Percentiles rank a stretch among this genome's conserved stretches.
These are phyloP conservation scores for Corinectria fuckeliana DNA, from an alignment of 2,329 filamentous ascomycete species.

Conservation along the genomic window DNA sequence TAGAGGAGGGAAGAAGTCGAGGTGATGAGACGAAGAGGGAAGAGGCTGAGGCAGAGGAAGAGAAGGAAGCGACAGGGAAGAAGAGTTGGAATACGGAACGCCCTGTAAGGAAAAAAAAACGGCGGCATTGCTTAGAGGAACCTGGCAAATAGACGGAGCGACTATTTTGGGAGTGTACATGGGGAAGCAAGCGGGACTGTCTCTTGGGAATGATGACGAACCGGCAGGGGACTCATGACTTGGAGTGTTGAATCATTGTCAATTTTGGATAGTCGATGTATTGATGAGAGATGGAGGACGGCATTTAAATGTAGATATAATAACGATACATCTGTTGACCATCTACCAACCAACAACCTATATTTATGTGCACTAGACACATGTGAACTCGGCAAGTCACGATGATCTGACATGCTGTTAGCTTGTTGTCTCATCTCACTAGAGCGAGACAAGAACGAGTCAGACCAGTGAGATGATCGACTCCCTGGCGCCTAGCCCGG, in stretches of 20 bases:
- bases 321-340: conserved; percentile 11
- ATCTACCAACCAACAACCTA: background rate
- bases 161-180: conserved; percentile 17
- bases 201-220: conserved; percentile 20
- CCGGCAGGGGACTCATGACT: background rate
- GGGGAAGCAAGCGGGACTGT: conserved; percentile 13
- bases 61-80: background rate
- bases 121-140: conserved; percentile 21
- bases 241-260: conserved; percentile 1
- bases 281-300: conserved; percentile 6
- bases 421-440: background rate
- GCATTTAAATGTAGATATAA: conserved; percentile 13
- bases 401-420: too few species aligned
- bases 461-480: background rate
- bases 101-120: conserved; percentile 16
- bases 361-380: too few species aligned
- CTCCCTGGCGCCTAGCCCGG: too few species aligned
- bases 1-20: too few species aligned
- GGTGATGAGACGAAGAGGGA: background rate
- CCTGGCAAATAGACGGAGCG: conserved; percentile 24
- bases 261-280: conserved; percentile 9
- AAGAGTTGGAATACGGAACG: conserved; percentile 3
- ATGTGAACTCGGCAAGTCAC: too few species aligned
- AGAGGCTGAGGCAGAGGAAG: background rate
- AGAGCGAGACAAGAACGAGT: background rate